Base-by-base conservation (phyloP, 331 rosid genomes). In the Cydonia oblonga region DNA sequence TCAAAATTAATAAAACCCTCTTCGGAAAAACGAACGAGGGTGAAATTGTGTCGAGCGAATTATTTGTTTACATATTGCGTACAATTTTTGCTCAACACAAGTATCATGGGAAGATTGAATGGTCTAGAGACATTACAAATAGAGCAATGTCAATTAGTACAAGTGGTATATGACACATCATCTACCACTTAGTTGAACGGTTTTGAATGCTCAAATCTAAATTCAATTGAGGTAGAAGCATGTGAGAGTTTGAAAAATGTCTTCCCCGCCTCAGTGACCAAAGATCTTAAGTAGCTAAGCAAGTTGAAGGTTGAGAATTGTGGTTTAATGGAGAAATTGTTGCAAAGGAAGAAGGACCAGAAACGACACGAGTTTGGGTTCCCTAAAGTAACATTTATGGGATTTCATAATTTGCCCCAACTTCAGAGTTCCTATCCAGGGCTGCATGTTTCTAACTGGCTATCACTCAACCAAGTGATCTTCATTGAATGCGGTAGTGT, bases 161-260 rank as follows among this genome's bases (percentile, higher is more conserved):
- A 54, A 72, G 61, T 7, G 29, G 51, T 76, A 9, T 76, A 66
- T 68, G 69, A 54, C 49, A 40, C 49, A 40, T 40, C 49, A 40
- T 8, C 15, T 8, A 40, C n/a, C 6, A 5, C 9, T 24, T 70
- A 9, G 4, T 49, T 13, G 19, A 29, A 20, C 7, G 0, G 11
- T 11, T 62, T 73, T 6, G 4, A 62, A 5, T 51, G 9, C 33
- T 53, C 38, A 35, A 54, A 66, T 53, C 46, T 66, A 12, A 8
- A 6, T 2, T 1, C 2, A 0, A 2, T 54, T 1, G 3, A 0
- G 0, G 3, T 26, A 5, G 0, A 1, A 0, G 0, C 1, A 15
- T 66, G 78, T 38, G 22, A 25, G 9, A 65, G 46, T 10, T 24
- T 74, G 72, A 66, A 74, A 53, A 22, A 7, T 52, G 3, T 74